Conservation (phyloP, 2,329 filamentous ascomycete genomes). For the Aspergillus chevalieri region DNA sequence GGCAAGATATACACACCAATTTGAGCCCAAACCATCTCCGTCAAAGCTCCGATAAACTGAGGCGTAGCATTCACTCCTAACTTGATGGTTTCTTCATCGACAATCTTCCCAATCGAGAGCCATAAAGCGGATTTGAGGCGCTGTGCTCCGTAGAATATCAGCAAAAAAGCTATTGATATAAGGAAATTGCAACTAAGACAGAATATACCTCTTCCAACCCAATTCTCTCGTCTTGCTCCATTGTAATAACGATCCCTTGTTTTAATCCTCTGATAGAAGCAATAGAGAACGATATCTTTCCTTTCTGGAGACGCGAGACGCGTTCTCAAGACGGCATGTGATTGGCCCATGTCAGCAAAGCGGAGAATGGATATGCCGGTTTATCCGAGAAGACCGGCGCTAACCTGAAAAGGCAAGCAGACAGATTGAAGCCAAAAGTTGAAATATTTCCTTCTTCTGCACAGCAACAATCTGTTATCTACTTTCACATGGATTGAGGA, state of each 20-base stretch:
- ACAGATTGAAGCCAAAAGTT: not conserved
- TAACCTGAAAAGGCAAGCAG: conserved; percentile 9
- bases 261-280: not conserved
- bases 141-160: conserved; percentile 20
- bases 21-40: conserved; percentile 81
- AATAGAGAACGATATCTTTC: not conserved
- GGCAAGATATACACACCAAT: conserved; percentile 54
- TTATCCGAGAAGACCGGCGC: conserved; percentile 3
- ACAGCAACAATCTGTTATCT: not conserved
- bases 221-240: conserved; percentile 25
- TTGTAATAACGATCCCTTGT: conserved; percentile 5
- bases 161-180: not conserved
- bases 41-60: conserved; percentile 80
- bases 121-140: conserved; percentile 79
- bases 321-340: conserved; percentile 2
- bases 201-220: conserved; percentile 29
- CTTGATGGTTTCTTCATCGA: conserved; percentile 73
- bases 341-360: conserved; percentile 4
- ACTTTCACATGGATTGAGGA: not conserved
- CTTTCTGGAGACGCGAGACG: not conserved
- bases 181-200: not conserved
- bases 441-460: not conserved
- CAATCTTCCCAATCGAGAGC: conserved; percentile 77
- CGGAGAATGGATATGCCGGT: conserved; percentile 2
- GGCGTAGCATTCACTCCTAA: conserved; percentile 79